Base-by-base conservation (phyloP, 441 rosid species). In the Viola pubescens region DNA sequence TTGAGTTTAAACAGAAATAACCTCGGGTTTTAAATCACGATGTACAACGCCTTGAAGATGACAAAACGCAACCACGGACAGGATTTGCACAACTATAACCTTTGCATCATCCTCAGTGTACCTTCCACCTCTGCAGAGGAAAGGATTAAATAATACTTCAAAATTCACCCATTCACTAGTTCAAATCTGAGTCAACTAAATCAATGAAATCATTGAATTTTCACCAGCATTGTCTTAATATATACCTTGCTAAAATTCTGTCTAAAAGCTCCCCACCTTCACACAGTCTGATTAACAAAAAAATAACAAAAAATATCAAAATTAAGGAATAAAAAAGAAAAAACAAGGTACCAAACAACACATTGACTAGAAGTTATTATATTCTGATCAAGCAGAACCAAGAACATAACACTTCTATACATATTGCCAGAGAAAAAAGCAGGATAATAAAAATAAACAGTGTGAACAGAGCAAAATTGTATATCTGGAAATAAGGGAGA, bases 41-140 rank as follows among this genome's bases (percentile, higher is more conserved):
- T 91, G 98, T 14, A 88, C 98, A 48, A 91, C 95, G 40, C 98
- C 98, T 77, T 91, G 96, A 67, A 91, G 94, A 79, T 91, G 98
- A 78, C 96, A 91, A 81, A 88, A 91, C 38, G 96, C 75, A 72
- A 83, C 96, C 55, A 88, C 88, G 19, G 80, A 78, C 47, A 91
- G 77, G 65, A 91, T 88, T 69, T 88, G 98, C 74, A 81, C 75
- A 51, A 88, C 58, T 63, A 86, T 85, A 50, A 77, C 84, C 75
- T 87, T 91, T 41, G 98, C 91, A 48, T 91, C 96, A 42, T 86
- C 96, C 74, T 91, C 98, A 3, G 84, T 65, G 65, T 91, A 91
- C 69, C 82, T 81, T 58, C 98, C 98, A 55, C 96, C 95, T 67
- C 98, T 91, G 76, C 67, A 71, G 66, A 61, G 60, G 19, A 45